These are phyloP conservation scores for Parastagonospora avenae DNA, from an alignment of 2,329 filamentous ascomycete genomes.

Conservation along the genomic window DNA sequence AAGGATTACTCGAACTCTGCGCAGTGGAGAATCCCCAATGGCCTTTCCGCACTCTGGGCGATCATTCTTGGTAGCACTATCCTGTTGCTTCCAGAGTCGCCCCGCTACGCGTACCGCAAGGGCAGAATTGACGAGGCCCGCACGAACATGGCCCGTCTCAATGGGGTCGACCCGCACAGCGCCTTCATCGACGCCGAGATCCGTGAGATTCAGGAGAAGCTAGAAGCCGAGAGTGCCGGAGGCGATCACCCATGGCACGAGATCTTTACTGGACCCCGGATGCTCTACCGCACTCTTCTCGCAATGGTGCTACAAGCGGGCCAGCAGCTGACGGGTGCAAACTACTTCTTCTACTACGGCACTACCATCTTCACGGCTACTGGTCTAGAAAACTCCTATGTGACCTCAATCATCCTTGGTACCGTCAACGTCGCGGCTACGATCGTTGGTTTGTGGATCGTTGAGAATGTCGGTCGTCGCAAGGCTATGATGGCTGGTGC, in stretches of 20 bases:
- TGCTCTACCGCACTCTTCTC: conserved; percentile 67
- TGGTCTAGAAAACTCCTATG: conserved; percentile 51
- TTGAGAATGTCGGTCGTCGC: conserved; percentile 54
- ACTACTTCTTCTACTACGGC: conserved; percentile 67
- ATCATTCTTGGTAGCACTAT: conserved; percentile 60
- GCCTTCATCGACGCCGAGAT: conserved; percentile 59
- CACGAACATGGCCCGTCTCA: conserved; percentile 58
- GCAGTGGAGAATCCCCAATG: conserved; percentile 69
- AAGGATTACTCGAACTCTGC: conserved; percentile 54
- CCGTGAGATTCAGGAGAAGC: conserved; percentile 61
- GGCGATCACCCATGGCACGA: conserved; percentile 56
- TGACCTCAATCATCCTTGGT: conserved; percentile 56
- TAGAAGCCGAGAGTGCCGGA: conserved; percentile 56
- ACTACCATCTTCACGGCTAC: conserved; percentile 53
- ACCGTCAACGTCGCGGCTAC: conserved; percentile 57
- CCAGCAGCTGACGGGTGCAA: conserved; percentile 71
- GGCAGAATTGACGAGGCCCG: conserved; percentile 58
- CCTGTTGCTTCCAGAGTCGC: conserved; percentile 61
- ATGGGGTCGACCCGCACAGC: conserved; percentile 61
- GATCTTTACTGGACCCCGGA: conserved; percentile 69
- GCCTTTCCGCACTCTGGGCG: conserved; percentile 62
- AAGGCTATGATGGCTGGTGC: conserved; percentile 54
- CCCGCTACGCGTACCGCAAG: conserved; percentile 62
- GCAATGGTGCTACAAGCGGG: conserved; percentile 68
- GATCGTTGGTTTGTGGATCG: conserved; percentile 53